Base-by-base conservation (phyloP, 345 rosid genomes). In the Kandelia obovata region DNA sequence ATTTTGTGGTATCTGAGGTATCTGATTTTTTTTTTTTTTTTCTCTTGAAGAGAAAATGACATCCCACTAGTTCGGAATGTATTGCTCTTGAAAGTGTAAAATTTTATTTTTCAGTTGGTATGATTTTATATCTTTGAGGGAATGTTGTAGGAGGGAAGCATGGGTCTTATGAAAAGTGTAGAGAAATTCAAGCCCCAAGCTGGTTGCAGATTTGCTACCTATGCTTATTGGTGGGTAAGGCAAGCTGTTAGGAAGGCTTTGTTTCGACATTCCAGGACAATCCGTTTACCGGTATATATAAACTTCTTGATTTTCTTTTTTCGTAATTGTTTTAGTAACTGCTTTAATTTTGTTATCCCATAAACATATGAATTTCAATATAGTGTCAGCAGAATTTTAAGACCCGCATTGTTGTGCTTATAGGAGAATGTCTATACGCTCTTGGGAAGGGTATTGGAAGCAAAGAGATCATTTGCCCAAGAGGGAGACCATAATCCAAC, bases 221-320 rank as follows among this genome's bases (percentile, higher is more conserved):
- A 89, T 53, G 95, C 98, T 59, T 91, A 84, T 81, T 94, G 95
- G 96, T 91, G 98, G 98, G 84, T 94, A 73, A 86, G 96, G 63
- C 95, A 88, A 58, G 71, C 83, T 61, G 76, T 91, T 57, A 81
- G 87, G 74, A 91, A 87, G 83, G 88, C 96, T 59, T 82, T 91
- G 77, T 83, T 85, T 78, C 89, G 85, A 73, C 83, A 86, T 82
- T 91, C 96, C 3, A 85, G 95, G 75, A 83, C 91, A 51, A 86
- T 89, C 52, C 95, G 92, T 65, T 77, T 93, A 71, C 98, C 98
- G 84, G 98, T 93, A 88, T 79, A 46, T 21, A 53, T 37, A 56
- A 56, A 65, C 39, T 63, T 59, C 31, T 10, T 56, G 28, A 56
- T 11, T 25, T 56, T 56, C 11, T 7, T 11, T 56, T 27, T 56